Percentiles rank a stretch among this genome's conserved stretches.
Evolutionary conservation across 2,329 filamentous ascomycete genomes (phyloP).

Genomic region (Elsinoe arachidis): DNA sequence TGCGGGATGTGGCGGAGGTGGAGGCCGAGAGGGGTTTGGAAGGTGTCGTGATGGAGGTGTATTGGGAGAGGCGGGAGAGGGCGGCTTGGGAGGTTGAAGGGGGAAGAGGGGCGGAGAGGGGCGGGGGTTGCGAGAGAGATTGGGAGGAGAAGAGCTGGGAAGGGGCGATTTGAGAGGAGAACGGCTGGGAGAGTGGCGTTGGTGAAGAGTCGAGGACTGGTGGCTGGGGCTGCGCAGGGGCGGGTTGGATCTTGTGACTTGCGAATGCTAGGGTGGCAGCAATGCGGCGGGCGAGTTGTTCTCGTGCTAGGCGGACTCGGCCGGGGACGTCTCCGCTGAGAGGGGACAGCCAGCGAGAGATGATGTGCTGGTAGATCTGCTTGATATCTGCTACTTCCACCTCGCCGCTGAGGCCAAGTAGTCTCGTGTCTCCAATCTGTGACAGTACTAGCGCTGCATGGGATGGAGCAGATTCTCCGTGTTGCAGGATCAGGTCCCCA

Average conservation of each 20-base stretch:
- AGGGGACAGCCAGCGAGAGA: conserved; percentile 22
- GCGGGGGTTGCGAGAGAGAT: conserved; percentile 13
- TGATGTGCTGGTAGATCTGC: conserved; percentile 19
- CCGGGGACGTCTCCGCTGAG: conserved; percentile 20
- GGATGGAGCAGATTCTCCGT: background rate
- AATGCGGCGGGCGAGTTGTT: conserved; percentile 21
- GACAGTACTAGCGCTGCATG: background rate
- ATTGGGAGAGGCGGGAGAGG: conserved; percentile 28
- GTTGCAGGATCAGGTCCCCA: conserved; percentile 7
- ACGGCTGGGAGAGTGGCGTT: conserved; percentile 17
- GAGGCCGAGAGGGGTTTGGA: conserved; percentile 19
- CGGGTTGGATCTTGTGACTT: conserved; percentile 20
- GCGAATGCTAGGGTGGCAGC: conserved; percentile 33
- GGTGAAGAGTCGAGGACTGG: conserved; percentile 23
- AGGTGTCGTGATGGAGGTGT: conserved; percentile 26
- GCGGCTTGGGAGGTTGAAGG: conserved; percentile 20
- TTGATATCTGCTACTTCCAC: background rate
- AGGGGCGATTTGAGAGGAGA: conserved; percentile 19
- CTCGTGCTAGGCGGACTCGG: conserved; percentile 25
- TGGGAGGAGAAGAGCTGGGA: conserved; percentile 20
- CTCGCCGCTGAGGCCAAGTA: conserved; percentile 5
- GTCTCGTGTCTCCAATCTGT: conserved; percentile 7
- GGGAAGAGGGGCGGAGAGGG: conserved; percentile 16
- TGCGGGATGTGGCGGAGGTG: conserved; percentile 26
- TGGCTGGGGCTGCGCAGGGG: conserved; percentile 25